Conservation (phyloP, 176 grass and related monocot genomes). For the Rhynchospora pubera region DNA sequence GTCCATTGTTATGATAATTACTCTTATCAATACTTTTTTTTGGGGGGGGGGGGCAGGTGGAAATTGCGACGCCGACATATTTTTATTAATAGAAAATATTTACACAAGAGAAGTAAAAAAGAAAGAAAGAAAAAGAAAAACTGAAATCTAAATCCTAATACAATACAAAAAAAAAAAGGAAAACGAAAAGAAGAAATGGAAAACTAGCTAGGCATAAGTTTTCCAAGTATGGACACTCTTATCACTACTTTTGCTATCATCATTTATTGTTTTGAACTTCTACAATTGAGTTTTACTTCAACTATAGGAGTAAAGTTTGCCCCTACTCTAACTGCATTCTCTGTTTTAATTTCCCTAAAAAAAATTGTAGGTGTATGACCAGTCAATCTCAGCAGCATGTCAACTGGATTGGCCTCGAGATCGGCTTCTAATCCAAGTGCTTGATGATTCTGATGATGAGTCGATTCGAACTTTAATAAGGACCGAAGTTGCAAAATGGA, state of each 20-base stretch:
- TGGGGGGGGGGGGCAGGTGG: no score
- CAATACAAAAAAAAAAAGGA: no score
- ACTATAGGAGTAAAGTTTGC: background rate
- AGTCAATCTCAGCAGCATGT: conserved; percentile 58
- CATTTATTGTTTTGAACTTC: background rate
- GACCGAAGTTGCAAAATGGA: conserved; percentile 64
- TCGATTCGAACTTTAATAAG: conserved; percentile 49
- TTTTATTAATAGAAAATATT: no score
- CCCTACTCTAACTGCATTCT: background rate
- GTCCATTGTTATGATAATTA: no score
- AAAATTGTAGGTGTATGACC: conserved; percentile 52
- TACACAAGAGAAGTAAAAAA: no score
- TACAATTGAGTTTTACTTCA: conserved; percentile 3
- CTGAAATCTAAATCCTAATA: no score
- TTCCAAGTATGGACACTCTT: no score
- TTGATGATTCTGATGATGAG: conserved; percentile 68
- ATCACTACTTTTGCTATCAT: background rate
- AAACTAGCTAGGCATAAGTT: no score
- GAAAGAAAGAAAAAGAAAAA: no score
- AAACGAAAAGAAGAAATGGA: no score
- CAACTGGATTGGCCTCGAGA: conserved; percentile 67
- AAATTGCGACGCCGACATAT: no score
- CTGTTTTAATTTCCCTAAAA: background rate
- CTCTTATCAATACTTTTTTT: no score
- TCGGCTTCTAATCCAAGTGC: conserved; percentile 67